Base-by-base conservation (phyloP, 2,329 filamentous ascomycete species). In the Tolypocladium endophyticum region DNA sequence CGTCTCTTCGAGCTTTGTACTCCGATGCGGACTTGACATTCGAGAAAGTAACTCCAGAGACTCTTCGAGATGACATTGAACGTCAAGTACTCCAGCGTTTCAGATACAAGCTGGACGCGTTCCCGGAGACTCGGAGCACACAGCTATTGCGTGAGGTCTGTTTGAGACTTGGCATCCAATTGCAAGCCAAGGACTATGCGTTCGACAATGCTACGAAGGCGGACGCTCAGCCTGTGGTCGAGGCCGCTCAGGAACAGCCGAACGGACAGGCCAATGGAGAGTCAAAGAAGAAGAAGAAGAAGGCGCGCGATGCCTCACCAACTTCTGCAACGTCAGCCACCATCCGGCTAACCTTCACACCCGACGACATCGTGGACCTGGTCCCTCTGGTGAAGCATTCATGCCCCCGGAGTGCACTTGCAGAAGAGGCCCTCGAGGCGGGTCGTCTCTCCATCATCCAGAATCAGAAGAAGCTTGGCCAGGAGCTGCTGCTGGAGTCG, bases 321-420 rank as follows among this genome's bases (percentile, higher is more conserved):
- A 73, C 79, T 23, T 76, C 76, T 63, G 61, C 74, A 70, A 66
- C 77, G 66, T 65, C 80, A 72, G 62, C 74, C 67, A 66, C 72
- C 73, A 65, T 69, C 9, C 69, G 73, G 2, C 70, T 75, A 61
- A 76, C 73, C 16, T 97, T 99, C 75, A 81, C 79, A 57, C 80
- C 90, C 0, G 92, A 96, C 62, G 92, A 99, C 67, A 83, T 99
- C 64, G 76, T 96, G 65, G 97, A 97, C 74, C 81, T 97, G 61
- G 90, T 97, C n/a, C 94, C 94, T 9, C 78, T 97, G 54, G 85
- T 97, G 69, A 97, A 97, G 80, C 92, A 99, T 72, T 94, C 94
- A 4, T 87, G 89, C 61, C 94, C 93, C 45, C 88, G 90, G 74
- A 97, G 92, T 72, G 81, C 90, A 33, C 82, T 99, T 62, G 93